These are phyloP conservation scores for Syzygium oleosum DNA, from an alignment of 345 rosid species.

Conservation along the genomic window DNA sequence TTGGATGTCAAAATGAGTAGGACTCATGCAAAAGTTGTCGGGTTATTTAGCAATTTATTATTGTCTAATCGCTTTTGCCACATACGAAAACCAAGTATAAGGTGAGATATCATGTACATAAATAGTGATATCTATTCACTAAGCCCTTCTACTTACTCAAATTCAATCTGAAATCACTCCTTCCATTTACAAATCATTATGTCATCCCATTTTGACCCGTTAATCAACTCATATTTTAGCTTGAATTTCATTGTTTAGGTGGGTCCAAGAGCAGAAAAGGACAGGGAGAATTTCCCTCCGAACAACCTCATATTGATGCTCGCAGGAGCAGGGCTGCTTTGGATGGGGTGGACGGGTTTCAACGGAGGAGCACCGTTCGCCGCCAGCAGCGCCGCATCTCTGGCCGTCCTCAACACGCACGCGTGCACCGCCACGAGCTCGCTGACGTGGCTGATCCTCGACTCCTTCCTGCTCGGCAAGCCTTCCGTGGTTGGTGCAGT, in stretches of 20 bases:
- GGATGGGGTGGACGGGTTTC: slow-evolving; percentile 68
- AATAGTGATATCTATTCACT: not conserved
- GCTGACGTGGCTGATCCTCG: slow-evolving; percentile 38
- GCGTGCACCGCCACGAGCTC: slow-evolving; percentile 36
- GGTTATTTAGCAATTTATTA: too few relatives aligned
- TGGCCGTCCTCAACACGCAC: slow-evolving; percentile 47
- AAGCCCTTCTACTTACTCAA: not conserved
- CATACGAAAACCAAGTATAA: not conserved
- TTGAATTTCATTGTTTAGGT: slow-evolving; percentile 8
- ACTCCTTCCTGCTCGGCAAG: slow-evolving; percentile 19
- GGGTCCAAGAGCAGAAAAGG: slow-evolving; percentile 40
- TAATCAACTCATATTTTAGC: not conserved
- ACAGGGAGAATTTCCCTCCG: slow-evolving; percentile 31
- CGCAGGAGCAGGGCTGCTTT: slow-evolving; percentile 44
- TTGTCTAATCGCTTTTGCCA: too few relatives aligned
- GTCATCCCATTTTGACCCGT: not conserved
- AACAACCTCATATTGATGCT: slow-evolving; percentile 42
- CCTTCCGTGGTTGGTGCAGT: slow-evolving; percentile 33
- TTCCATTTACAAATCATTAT: not conserved
- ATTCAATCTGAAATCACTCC: not conserved
- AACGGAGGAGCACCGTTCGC: slow-evolving; percentile 39
- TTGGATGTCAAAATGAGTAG: not conserved
- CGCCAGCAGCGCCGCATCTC: slow-evolving; percentile 24
- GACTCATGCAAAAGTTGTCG: fast-evolving
- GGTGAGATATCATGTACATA: not conserved